phyloP scores from a whole-genome alignment of 2,329 filamentous ascomycete species.

The Fusarium avenaceum region DNA sequence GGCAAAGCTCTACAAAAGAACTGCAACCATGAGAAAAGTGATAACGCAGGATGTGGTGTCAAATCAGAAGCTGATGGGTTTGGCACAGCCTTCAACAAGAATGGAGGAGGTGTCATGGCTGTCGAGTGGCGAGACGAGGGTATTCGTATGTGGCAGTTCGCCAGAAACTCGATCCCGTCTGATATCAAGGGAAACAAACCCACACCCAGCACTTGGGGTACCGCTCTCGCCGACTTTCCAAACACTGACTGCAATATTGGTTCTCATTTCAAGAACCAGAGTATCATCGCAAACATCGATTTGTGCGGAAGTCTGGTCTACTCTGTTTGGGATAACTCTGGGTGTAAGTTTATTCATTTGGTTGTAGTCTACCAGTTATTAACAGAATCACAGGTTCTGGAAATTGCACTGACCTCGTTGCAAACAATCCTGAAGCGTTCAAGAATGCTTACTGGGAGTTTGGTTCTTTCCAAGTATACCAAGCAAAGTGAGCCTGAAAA shows the following conservation, averaged over 20 bases:
- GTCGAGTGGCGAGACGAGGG: conserved; percentile 72
- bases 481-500: conserved; percentile 43
- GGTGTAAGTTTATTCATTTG: conserved; percentile 53
- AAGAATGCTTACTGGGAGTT: conserved; percentile 76
- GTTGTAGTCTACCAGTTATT: not conserved
- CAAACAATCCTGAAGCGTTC: conserved; percentile 68
- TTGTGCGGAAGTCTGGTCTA: conserved; percentile 71
- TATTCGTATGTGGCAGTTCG: conserved; percentile 74
- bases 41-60: conserved; percentile 72
- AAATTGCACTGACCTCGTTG: conserved; percentile 70
- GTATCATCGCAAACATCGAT: conserved; percentile 76
- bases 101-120: conserved; percentile 70
- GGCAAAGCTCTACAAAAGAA: conserved; percentile 59
- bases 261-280: conserved; percentile 73
- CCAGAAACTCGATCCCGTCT: conserved; percentile 60
- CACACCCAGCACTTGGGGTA: conserved; percentile 73
- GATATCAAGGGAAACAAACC: conserved; percentile 67
- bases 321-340: conserved; percentile 60
- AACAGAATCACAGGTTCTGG: conserved; percentile 60
- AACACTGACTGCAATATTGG: conserved; percentile 71
- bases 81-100: conserved; percentile 65
- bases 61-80: conserved; percentile 59
- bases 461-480: conserved; percentile 70
- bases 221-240: conserved; percentile 74
- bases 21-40: conserved; percentile 65